Evolutionary conservation across 2,329 filamentous ascomycete species (phyloP), one percentile per base, ranked within the genome.

Genomic region (Hypocrella siamensis): DNA sequence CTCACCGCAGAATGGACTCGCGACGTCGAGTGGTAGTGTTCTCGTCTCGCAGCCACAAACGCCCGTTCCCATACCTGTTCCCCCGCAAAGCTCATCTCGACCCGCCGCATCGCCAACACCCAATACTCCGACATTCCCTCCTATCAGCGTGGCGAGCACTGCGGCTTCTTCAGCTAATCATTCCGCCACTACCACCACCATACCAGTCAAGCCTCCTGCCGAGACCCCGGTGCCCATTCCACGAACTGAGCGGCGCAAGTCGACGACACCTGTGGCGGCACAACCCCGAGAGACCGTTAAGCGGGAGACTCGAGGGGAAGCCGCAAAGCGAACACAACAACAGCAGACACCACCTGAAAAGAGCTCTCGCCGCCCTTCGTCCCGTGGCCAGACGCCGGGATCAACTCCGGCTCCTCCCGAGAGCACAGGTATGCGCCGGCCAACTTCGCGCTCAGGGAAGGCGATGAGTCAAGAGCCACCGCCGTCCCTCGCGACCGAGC

Each of bases 401-500:
- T 43, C 60, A 16, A 46, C 48, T 3, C 43, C 49, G 26, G 15
- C 9, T 47, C 34, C 4, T 40, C 45, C 8, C 10, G n/a, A 6
- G 26, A 28, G 14, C 6, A 16, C 14, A 25, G n/a, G n/a, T n/a
- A n/a, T n/a, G n/a, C 61, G 65, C 21, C 62, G 66, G 21, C 66
- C 67, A 3, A 48, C 53, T 19, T 71, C 67, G 27, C 25, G 25
- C 25, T 58, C 66, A 47, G 66, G 66, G 26, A 67, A 69, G 43
- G 58, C 62, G 35, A 46, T 54, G 36, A 70, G 63, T 42, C 60
- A 64, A 44, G 66, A 70, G 41, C 62, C 63, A 41, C 62, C 63
- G 25, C 55, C 57, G 38, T 62, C 61, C 14, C 50, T 69, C 36
- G 66, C 63, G 15, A 52, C 56, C 30, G 69, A 74, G 35, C 58